A percentile compares a stretch with the other conserved stretches of the same genome.
phyloP scores from a whole-genome alignment of 306 rosid genomes.

The Gillenia trifoliata region DNA sequence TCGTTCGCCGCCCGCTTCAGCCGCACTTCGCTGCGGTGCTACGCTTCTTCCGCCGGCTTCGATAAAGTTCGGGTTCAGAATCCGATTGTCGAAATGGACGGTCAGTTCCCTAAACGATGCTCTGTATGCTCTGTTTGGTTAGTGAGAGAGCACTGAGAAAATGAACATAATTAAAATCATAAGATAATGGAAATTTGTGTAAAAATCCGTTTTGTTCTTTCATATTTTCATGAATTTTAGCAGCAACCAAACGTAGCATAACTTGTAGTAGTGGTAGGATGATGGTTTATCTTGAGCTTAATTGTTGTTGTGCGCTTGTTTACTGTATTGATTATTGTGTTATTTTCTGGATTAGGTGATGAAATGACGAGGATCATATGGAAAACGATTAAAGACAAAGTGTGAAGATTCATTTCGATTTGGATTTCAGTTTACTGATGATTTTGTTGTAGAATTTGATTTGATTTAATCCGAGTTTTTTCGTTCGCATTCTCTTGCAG shows the following conservation, averaged over 20 bases:
- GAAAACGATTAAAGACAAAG: slow-evolving; percentile 81
- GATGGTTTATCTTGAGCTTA: not conserved
- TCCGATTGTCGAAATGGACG: slow-evolving; percentile 98
- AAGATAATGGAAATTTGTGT: too few relatives aligned
- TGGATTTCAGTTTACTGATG: not conserved
- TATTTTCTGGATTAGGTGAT: slow-evolving; percentile 50
- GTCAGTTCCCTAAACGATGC: slow-evolving; percentile 24
- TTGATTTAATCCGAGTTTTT: not conserved
- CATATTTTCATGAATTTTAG: not conserved
- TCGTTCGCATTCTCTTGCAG: slow-evolving; percentile 40
- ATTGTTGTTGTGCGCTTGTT: not conserved
- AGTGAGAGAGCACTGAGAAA: not conserved
- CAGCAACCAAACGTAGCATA: not conserved
- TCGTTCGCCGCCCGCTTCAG: slow-evolving; percentile 36
- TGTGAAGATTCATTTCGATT: slow-evolving; percentile 14
- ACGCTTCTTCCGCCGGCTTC: slow-evolving; percentile 42
- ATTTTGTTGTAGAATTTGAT: not conserved
- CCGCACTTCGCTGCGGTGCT: slow-evolving; percentile 59
- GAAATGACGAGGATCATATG: slow-evolving; percentile 95
- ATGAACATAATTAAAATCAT: not conserved
- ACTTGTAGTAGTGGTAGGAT: not conserved
- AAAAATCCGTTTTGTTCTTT: too few relatives aligned
- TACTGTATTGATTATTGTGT: not conserved
- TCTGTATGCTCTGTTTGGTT: not conserved
- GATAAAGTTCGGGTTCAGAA: slow-evolving; percentile 54